phyloP scores from a whole-genome alignment of 2,329 filamentous ascomycete species.

The Trichoderma endophyticum region DNA sequence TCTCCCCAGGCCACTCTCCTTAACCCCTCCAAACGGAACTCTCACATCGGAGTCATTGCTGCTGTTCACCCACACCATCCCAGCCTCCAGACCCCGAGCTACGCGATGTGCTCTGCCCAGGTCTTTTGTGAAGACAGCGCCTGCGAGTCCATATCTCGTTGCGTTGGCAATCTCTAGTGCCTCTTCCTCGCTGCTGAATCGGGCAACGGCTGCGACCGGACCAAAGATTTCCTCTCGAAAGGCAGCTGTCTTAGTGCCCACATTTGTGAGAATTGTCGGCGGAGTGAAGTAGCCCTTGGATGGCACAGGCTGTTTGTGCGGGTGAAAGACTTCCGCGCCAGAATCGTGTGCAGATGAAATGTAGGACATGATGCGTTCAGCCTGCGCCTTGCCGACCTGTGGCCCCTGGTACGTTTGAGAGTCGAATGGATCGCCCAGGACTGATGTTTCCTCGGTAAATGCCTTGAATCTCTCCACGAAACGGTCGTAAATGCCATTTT shows the following conservation, averaged over 20 bases:
- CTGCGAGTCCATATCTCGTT: slow-evolving; percentile 53
- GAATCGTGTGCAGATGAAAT: slow-evolving; percentile 62
- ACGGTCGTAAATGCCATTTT: slow-evolving; percentile 53
- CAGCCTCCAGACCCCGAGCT: slow-evolving; percentile 51
- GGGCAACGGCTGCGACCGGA: slow-evolving; percentile 27
- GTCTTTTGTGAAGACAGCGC: slow-evolving; percentile 53
- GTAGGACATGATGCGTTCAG: slow-evolving; percentile 62
- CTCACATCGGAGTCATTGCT: slow-evolving; percentile 33
- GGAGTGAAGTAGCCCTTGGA: slow-evolving; percentile 28
- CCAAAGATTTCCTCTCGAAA: slow-evolving; percentile 34
- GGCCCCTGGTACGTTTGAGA: slow-evolving; percentile 65
- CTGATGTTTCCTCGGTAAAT: slow-evolving; percentile 50
- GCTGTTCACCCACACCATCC: slow-evolving; percentile 44
- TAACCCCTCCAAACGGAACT: slow-evolving; percentile 34
- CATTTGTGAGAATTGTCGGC: slow-evolving; percentile 31
- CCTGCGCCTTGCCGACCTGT: slow-evolving; percentile 62
- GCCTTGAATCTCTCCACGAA: slow-evolving; percentile 62
- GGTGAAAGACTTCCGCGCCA: slow-evolving; percentile 50
- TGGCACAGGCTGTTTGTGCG: slow-evolving; percentile 16
- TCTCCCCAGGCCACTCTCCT: slow-evolving; percentile 33
- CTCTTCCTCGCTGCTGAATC: slow-evolving; percentile 30
- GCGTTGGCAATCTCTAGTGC: slow-evolving; percentile 34
- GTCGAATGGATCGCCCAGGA: slow-evolving; percentile 63
- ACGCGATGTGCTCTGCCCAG: slow-evolving; percentile 40
- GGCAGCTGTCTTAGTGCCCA: slow-evolving; percentile 24